Base-by-base conservation (phyloP, 1,139 yeast genomes). In the Zygosaccharomyces sapae region DNA sequence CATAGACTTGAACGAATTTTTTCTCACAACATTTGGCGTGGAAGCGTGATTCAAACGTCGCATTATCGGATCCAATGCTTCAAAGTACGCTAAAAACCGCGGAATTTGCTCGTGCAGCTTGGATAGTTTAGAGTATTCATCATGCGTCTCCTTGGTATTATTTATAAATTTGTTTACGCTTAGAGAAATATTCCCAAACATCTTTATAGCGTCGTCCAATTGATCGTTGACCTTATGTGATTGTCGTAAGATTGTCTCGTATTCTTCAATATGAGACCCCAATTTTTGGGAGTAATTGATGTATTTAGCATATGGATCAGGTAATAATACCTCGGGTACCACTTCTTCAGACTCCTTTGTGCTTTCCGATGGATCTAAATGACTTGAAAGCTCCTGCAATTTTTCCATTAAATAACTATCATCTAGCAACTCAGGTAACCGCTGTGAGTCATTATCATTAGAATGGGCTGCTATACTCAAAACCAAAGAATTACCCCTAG, bases 51-150 rank as follows among this genome's bases (percentile, higher is more conserved):
- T 84, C 51, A 92, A 72, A 40, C 75, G 74, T 50, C 81, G 75
- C 19, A 87, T 83, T 27, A 88, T 82, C 3, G 76, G 71, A 46
- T 88, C 95, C 49, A 90, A 70, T 24, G 78, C 74, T 51, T 85
- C 89, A 61, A 87, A 89, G 47, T 81, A 74, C 37, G 71, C 68
- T 50, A 90, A 72, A 46, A 81, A 75, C 0, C 60, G 53, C 33
- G 78, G 75, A 19, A 90, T 70, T 4, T 79, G 77, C 1, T 68
- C 65, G 35, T 79, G 72, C 40, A 81, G 67, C 1, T 54, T 49
- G 13, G 70, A 69, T 49, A 81, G 70, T 19, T 73, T 70, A 2
- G 66, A 67, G 52, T 81, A 80, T 45, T 79, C 76, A 2, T 71
- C 69, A 48, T 83, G 72, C 43, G 86, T 67, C 8, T 71, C 62